phyloP scores from a whole-genome alignment of 2,329 filamentous ascomycete genomes.

The Cladosporium sp. region DNA sequence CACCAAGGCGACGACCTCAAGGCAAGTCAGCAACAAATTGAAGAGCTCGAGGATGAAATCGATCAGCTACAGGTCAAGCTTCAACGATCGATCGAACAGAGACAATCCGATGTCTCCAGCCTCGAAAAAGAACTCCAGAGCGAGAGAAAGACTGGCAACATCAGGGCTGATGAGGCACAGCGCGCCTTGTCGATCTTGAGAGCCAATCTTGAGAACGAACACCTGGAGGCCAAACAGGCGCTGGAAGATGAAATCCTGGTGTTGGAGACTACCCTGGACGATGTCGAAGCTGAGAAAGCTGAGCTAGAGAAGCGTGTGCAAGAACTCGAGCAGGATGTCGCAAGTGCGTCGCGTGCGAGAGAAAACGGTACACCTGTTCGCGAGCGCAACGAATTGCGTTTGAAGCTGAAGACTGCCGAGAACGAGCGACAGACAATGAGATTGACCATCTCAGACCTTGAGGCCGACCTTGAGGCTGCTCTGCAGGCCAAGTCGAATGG shows the following conservation, averaged over 20 bases:
- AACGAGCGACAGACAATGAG: conserved; percentile 36
- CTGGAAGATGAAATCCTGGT: conserved; percentile 59
- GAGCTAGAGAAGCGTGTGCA: conserved; percentile 60
- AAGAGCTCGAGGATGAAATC: conserved; percentile 42
- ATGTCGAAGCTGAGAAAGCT: conserved; percentile 51
- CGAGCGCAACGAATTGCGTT: conserved; percentile 38
- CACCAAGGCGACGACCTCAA: conserved; percentile 31
- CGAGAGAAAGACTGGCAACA: conserved; percentile 26
- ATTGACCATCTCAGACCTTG: conserved; percentile 36
- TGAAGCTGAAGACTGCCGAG: conserved; percentile 34
- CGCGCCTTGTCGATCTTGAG: conserved; percentile 53
- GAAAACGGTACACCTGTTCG: conserved; percentile 37
- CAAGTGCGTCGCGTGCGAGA: conserved; percentile 40
- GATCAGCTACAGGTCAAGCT: conserved; percentile 43
- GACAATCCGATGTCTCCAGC: conserved; percentile 40
- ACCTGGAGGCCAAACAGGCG: conserved; percentile 43
- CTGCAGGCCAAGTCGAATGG: conserved; percentile 28
- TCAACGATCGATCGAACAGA: conserved; percentile 32
- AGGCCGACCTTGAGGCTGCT: conserved; percentile 38
- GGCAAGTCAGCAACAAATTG: conserved; percentile 29
- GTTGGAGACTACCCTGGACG: conserved; percentile 45
- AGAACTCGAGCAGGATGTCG: conserved; percentile 39
- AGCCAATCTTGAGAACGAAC: conserved; percentile 46
- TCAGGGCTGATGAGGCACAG: conserved; percentile 29
- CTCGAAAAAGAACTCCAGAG: conserved; percentile 46